Base-by-base conservation (phyloP, 2,329 filamentous ascomycete genomes). In the Verticillium nubilum region DNA sequence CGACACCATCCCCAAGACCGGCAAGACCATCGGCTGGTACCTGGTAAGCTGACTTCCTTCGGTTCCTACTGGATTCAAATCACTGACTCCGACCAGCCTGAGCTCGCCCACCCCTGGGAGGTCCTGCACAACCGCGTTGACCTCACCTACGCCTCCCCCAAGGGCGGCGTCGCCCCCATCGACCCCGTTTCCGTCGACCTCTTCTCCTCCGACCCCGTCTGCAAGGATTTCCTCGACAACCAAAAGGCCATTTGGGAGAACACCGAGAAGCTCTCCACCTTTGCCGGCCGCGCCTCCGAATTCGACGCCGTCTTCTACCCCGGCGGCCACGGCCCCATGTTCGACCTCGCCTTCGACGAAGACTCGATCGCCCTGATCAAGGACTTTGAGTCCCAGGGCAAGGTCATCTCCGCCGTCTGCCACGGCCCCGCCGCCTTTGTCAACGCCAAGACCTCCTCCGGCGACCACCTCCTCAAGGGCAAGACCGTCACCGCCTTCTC, bases 21-120 rank as follows among this genome's bases (percentile, higher is more conserved):
- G 77, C 67, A 76, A 77, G 67, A 80, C 81, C 10, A 90, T 88
- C 0, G 89, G 89, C 64, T 91, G 88, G 88, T 91, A 85, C 69
- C 76, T 91, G 67, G 85, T 87, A 76, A 55, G 76, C 62, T 50
- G 42, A 13, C 13, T 17, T 13, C 26, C 25, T 13, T 4, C 10
- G 4, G n/a, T 25, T 28, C 1, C 29, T 19, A 7, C n/a, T n/a
- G n/a, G n/a, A n/a, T n/a, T 56, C 27, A 2, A 10, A 25, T 23
- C 2, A 33, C 5, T 13, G 19, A 53, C 35, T 54, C 29, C 2
- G 4, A 67, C 3, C 60, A 83, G 81, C 79, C 82, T 60, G 87
- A 89, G 69, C 77, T 89, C 59, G 82, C 86, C 54, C 87, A 89
- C 73, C 86, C 86, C 17, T 84, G 86, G 72, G 76, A 86, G 56